Conservation (phyloP, 1,284 basidiomycete species). For the Trichosporon inkin region DNA sequence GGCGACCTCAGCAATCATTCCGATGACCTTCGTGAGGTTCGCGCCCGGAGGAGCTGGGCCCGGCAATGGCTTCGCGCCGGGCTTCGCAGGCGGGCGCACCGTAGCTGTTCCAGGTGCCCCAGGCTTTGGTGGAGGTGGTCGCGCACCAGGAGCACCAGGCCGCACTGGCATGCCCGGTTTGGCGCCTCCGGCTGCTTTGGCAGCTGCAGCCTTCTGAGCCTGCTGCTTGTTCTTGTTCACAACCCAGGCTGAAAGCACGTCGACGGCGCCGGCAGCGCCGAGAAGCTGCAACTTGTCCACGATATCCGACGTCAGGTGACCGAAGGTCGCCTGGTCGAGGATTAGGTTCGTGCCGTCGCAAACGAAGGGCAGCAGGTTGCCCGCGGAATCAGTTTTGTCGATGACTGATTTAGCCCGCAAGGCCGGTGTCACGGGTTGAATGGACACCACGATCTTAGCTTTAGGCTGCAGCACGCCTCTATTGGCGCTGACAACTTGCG, state of each 20-base stretch:
- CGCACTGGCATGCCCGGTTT: constrained; percentile 13
- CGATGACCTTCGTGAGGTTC: constrained; percentile 43
- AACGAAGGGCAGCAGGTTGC: constrained; percentile 42
- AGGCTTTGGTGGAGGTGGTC: background rate
- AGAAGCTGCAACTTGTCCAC: constrained; percentile 41
- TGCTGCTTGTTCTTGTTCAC: constrained; percentile 45
- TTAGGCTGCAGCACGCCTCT: constrained; percentile 35
- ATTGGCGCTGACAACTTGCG: constrained; percentile 27
- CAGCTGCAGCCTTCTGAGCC: constrained; percentile 29
- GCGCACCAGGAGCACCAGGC: constrained; percentile 3
- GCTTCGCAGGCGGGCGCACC: constrained; percentile 10
- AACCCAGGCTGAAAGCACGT: constrained; percentile 45
- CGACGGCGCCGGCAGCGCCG: constrained; percentile 41
- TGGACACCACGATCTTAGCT: constrained; percentile 40
- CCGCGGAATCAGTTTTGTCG: constrained; percentile 37
- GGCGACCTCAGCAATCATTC: constrained; percentile 46
- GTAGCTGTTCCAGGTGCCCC: background rate
- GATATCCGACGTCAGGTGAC: constrained; percentile 43
- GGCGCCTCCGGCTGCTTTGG: constrained; percentile 15
- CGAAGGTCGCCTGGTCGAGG: constrained; percentile 42
- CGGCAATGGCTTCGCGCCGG: constrained; percentile 23
- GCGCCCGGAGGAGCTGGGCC: constrained; percentile 45
- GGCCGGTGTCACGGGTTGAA: constrained; percentile 40
- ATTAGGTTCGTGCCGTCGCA: constrained; percentile 43
- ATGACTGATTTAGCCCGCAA: constrained; percentile 41